phyloP scores from a whole-genome alignment of 1,284 basidiomycete genomes.

The Naganishia sp. region DNA sequence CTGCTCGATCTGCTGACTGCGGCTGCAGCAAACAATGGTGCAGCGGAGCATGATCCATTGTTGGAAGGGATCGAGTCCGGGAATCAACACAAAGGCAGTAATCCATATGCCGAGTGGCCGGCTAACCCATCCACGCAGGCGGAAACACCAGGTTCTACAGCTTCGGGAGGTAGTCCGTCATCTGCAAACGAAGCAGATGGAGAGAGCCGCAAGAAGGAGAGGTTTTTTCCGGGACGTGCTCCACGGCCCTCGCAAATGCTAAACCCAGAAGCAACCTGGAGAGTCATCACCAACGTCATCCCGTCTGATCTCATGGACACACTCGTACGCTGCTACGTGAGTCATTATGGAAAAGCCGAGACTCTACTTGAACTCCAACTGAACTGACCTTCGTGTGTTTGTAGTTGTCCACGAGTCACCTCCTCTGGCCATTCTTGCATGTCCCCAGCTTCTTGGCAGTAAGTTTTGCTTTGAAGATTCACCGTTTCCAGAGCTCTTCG shows the following conservation, averaged over 20 bases:
- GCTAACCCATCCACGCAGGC: conserved; percentile 18
- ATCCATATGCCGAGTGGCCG: conserved; percentile 26
- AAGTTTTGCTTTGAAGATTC: conserved; percentile 45
- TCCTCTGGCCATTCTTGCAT: conserved; percentile 84
- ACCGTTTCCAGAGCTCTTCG: background rate
- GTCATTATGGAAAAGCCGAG: conserved; percentile 33
- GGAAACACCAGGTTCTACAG: conserved; percentile 9
- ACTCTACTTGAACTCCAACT: no score
- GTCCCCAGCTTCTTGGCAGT: conserved; percentile 81
- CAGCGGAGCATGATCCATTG: background rate
- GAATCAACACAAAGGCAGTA: conserved; percentile 9
- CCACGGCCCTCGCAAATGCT: conserved; percentile 67
- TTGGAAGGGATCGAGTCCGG: conserved; percentile 20
- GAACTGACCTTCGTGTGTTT: conserved; percentile 58
- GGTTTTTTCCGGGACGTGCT: conserved; percentile 65
- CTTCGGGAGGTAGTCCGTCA: conserved; percentile 13
- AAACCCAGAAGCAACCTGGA: conserved; percentile 68
- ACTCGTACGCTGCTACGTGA: conserved; percentile 59
- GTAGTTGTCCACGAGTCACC: conserved; percentile 84
- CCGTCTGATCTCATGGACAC: conserved; percentile 86
- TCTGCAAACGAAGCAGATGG: conserved; percentile 15
- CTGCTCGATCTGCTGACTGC: conserved; percentile 69
- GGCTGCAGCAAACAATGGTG: conserved; percentile 36
- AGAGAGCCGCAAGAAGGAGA: conserved; percentile 38
- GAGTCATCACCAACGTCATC: conserved; percentile 77